A percentile compares a stretch with the other conserved stretches of the same genome.
phyloP scores from a whole-genome alignment of 2,329 filamentous ascomycete genomes.

The Talaromyces funiculosus region DNA sequence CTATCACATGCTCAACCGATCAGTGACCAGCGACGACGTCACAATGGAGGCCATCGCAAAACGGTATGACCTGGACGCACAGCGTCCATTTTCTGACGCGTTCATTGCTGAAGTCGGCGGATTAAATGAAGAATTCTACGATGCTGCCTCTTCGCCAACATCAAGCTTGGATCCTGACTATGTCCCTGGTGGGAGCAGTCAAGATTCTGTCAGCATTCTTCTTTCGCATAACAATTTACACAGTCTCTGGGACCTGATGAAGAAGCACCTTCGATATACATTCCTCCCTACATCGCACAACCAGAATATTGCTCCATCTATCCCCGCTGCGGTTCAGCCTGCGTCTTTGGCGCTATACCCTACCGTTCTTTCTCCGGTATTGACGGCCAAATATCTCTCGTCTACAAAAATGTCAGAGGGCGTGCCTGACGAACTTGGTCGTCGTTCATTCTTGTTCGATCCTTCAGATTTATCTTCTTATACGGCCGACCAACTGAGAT shows the following conservation, averaged over 20 bases:
- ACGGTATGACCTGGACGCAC: conserved; percentile 63
- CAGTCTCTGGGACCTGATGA: conserved; percentile 59
- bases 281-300: conserved; percentile 29
- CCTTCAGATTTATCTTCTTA: conserved; percentile 59
- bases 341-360: conserved; percentile 30
- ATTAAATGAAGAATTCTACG: conserved; percentile 62
- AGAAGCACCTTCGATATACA: conserved; percentile 53
- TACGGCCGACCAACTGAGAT: conserved; percentile 65
- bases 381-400: conserved; percentile 41
- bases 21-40: conserved; percentile 62
- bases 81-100: conserved; percentile 65
- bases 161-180: conserved; percentile 22
- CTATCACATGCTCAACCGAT: conserved; percentile 71
- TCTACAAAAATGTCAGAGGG: conserved; percentile 19
- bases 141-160: conserved; percentile 34
- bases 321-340: conserved; percentile 31
- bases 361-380: conserved; percentile 40
- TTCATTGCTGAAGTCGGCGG: conserved; percentile 71
- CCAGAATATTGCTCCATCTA: conserved; percentile 23
- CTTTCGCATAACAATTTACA: conserved; percentile 55
- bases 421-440: conserved; percentile 42
- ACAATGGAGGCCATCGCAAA: conserved; percentile 63
- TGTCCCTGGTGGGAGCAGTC: conserved; percentile 25
- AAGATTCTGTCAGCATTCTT: conserved; percentile 48
- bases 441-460: conserved; percentile 62